phyloP scores from a whole-genome alignment of 2,329 filamentous ascomycete genomes.

The Plenodomus lindquistii region DNA sequence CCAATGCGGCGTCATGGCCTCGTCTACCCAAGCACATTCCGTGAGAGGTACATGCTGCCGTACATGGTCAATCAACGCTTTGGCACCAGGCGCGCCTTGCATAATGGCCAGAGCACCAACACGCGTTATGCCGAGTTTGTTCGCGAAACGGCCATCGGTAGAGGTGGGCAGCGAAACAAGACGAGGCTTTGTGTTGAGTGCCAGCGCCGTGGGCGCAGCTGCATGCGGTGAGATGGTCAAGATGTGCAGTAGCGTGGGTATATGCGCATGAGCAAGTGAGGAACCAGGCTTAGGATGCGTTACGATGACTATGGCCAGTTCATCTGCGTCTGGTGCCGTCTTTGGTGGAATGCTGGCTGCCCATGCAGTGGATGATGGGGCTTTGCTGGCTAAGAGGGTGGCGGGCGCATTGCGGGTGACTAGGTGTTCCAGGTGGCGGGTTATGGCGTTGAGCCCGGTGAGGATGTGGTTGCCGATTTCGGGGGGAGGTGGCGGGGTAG shows the following conservation, averaged over 20 bases:
- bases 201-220: neutral
- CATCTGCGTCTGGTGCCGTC: neutral
- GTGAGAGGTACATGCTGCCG: constrained; percentile 57
- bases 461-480: constrained; percentile 60
- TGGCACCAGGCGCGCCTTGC: constrained; percentile 60
- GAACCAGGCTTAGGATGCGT: constrained; percentile 38
- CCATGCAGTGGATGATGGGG: constrained; percentile 13
- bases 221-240: constrained; percentile 12
- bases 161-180: constrained; percentile 66
- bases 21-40: constrained; percentile 61
- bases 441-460: constrained; percentile 67
- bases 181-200: constrained; percentile 48
- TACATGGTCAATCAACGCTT: constrained; percentile 61
- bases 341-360: neutral
- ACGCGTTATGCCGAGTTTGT: constrained; percentile 63
- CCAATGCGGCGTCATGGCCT: constrained; percentile 48
- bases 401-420: constrained; percentile 30
- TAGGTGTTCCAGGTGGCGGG: constrained; percentile 58
- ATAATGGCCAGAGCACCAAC: constrained; percentile 67
- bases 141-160: constrained; percentile 61
- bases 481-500: constrained; percentile 49
- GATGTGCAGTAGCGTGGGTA: constrained; percentile 38
- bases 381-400: constrained; percentile 34
- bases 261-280: constrained; percentile 39
- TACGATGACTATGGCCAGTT: constrained; percentile 34